Evolutionary conservation across 352 stramenopile species (phyloP).

Genomic region (Detonula confervacea): DNA sequence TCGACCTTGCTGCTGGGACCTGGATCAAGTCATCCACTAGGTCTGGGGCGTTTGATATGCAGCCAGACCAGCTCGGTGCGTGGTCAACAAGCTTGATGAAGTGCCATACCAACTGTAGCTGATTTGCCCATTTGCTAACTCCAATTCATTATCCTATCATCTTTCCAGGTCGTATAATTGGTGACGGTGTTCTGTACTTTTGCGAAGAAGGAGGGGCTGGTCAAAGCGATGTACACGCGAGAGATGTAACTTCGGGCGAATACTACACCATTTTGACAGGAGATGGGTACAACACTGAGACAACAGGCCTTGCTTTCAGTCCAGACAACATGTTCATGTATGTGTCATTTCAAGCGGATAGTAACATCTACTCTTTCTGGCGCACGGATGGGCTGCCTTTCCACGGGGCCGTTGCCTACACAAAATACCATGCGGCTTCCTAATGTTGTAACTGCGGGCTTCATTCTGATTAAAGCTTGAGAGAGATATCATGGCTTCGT

Average conservation of each 20-base stretch:
- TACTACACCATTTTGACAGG: constrained; percentile 43
- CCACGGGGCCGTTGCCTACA: not conserved
- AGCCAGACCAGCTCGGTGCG: constrained; percentile 55
- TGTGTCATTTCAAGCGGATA: constrained; percentile 32
- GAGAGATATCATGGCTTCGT: too few relatives aligned
- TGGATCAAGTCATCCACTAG: constrained; percentile 43
- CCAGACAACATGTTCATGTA: constrained; percentile 44
- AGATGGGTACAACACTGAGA: constrained; percentile 22
- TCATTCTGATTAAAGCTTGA: too few relatives aligned
- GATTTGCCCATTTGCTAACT: too few relatives aligned
- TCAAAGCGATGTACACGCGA: constrained; percentile 28
- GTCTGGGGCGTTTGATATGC: constrained; percentile 55
- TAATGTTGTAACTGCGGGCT: too few relatives aligned
- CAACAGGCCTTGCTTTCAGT: constrained; percentile 45
- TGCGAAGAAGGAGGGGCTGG: constrained; percentile 33
- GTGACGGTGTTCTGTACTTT: constrained; percentile 35
- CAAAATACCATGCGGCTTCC: constrained; percentile 6
- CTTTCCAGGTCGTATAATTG: constrained; percentile 27
- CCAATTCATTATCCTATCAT: too few relatives aligned
- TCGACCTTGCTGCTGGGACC: constrained; percentile 1
- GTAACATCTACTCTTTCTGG: constrained; percentile 36
- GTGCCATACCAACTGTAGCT: too few relatives aligned
- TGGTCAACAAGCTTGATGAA: too few relatives aligned
- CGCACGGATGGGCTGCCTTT: constrained; percentile 47
- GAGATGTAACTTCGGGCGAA: constrained; percentile 24